These are phyloP conservation scores for Plasmopara halstedii DNA, from an alignment of 352 stramenopile genomes.

Conservation along the genomic window DNA sequence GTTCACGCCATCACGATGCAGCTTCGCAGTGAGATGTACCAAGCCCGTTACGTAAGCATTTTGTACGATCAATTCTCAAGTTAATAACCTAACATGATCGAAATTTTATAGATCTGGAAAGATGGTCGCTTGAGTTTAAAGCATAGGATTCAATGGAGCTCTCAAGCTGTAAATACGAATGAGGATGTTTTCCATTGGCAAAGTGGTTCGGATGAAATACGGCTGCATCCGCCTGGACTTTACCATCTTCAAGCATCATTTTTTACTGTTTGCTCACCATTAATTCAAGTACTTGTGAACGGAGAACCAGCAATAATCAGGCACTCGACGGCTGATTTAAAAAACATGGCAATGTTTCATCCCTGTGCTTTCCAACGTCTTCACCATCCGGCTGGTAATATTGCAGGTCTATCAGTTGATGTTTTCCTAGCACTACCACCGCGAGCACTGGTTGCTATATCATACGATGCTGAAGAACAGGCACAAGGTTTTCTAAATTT, in stretches of 20 bases:
- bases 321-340: background rate
- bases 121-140: constrained; percentile 32
- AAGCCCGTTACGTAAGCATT: constrained; percentile 58
- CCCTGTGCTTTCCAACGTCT: constrained; percentile 18
- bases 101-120: constrained; percentile 68
- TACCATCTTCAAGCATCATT: constrained; percentile 67
- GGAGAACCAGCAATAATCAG: constrained; percentile 38
- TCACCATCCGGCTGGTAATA: constrained; percentile 51
- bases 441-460: constrained; percentile 35
- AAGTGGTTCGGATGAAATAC: constrained; percentile 34
- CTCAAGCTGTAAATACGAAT: constrained; percentile 65
- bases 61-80: background rate
- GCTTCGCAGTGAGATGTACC: constrained; percentile 61
- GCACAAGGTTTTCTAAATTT: constrained; percentile 67
- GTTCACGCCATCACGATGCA: constrained; percentile 39
- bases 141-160: constrained; percentile 56
- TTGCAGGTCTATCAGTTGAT: constrained; percentile 42
- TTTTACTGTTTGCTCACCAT: constrained; percentile 51
- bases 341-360: constrained; percentile 1
- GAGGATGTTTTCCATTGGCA: constrained; percentile 65
- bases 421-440: constrained; percentile 53
- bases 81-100: background rate
- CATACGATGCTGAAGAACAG: constrained; percentile 61
- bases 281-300: constrained; percentile 53
- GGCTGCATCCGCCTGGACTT: constrained; percentile 46